These are phyloP conservation scores for Eragrostis nindensis DNA, from an alignment of 176 grass and related monocot genomes.

Conservation along the genomic window DNA sequence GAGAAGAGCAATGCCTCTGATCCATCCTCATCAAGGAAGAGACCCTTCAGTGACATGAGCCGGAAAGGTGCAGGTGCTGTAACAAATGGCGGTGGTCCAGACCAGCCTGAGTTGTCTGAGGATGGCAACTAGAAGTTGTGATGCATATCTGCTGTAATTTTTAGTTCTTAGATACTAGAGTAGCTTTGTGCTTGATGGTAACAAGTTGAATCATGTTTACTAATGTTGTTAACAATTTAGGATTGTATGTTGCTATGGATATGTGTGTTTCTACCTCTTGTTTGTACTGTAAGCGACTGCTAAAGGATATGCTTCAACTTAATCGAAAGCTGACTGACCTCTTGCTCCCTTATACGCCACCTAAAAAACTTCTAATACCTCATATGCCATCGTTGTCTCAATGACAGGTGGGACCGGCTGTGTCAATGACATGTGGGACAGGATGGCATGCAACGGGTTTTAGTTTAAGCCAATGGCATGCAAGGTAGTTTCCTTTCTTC, in stretches of 20 bases:
- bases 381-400: no score
- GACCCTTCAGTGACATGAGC: conserved; percentile 44
- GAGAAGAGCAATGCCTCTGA: conserved; percentile 47
- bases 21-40: conserved; percentile 57
- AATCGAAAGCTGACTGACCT: neutral
- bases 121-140: conserved; percentile 44
- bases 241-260: neutral
- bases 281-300: neutral
- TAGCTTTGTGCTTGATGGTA: conserved; percentile 31
- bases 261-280: neutral
- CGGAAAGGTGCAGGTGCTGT: conserved; percentile 32
- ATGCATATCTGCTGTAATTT: conserved; percentile 16
- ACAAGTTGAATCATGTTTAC: neutral
- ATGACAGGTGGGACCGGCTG: no score
- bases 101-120: conserved; percentile 40
- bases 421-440: no score
- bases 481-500: no score
- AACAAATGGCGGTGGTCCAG: conserved; percentile 41
- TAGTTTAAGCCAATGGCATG: no score
- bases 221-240: conserved; percentile 25
- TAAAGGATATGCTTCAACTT: conserved; percentile 25
- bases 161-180: conserved; percentile 11
- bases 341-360: no score
- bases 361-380: no score
- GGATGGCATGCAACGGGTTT: no score